Evolutionary conservation across 2,329 filamentous ascomycete genomes (phyloP), one percentile per base, ranked within the genome.

Genomic region (Claviceps fusiformis): DNA sequence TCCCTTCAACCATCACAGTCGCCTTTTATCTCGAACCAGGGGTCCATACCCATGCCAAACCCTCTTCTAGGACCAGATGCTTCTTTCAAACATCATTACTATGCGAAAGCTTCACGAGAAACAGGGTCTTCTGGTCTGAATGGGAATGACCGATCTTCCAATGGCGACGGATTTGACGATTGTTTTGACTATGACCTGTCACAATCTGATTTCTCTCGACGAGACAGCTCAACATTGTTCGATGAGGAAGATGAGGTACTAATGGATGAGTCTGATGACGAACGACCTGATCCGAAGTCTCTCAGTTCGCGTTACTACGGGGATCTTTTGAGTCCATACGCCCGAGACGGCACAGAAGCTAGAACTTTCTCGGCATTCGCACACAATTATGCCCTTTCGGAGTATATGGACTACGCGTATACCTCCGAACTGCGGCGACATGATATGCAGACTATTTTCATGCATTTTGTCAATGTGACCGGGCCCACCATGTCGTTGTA

Each of bases 391-490:
- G 72, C 77, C 37, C 73, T 90, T 49, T 76, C 82, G 15, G 82
- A 79, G 2, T 90, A 91, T 62, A 75, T 77, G 45, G 85, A 86
- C 5, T 81, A 81, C 1, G 77, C 81, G 4, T 71, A 77, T 27
- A 81, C 80, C 37, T 85, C 85, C 44, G 91, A 93, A 37, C 73
- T 96, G 33, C 87, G 84, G 61, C 89, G 96, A 60, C 79, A 82
- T 3, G 84, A 86, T 59, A 92, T 89, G 11, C 85, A 89, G 15
- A 80, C 85, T 35, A 83, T 95, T 7, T 97, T 97, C 67, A 86
- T 86, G 67, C 90, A 97, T 69, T 97, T 96, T 67, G 83, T 97
- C 50, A 86, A 89, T 61, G 86, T 93, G 7, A 95, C 90, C 2
- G 91, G 86, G 0, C 88, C 90, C 0, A 87, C 82, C 60, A 81